phyloP scores from a whole-genome alignment of 805 yeast genomes.

The Starmerella roubikii region DNA sequence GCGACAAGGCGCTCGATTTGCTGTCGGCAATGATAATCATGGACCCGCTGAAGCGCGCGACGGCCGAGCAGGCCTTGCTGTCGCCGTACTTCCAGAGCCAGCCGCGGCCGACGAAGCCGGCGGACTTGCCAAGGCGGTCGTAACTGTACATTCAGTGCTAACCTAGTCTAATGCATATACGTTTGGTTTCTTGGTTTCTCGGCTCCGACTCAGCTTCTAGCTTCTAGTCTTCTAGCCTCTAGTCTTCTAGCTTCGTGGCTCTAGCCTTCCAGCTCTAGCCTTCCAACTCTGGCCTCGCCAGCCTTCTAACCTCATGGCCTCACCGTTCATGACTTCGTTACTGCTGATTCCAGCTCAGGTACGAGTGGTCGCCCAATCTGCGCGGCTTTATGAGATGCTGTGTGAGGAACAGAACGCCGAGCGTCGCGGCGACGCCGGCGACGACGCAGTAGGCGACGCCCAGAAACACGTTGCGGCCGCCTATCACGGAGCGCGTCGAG shows the following conservation, averaged over 20 bases:
- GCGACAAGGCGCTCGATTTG: slow-evolving; percentile 66
- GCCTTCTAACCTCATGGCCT: too few species aligned
- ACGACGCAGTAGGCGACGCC: slow-evolving; percentile 78
- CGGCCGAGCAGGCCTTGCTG: slow-evolving; percentile 47
- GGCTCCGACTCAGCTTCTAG: too few species aligned
- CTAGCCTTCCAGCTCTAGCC: too few species aligned
- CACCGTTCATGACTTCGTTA: too few species aligned
- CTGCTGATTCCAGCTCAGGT: slow-evolving; percentile 35
- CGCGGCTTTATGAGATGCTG: slow-evolving; percentile 80
- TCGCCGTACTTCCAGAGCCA: slow-evolving; percentile 56
- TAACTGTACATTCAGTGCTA: too few species aligned
- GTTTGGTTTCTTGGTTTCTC: too few species aligned
- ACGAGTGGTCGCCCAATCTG: slow-evolving; percentile 69
- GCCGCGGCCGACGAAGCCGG: slow-evolving; percentile 62
- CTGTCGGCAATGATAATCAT: slow-evolving; percentile 57
- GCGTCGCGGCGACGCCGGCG: slow-evolving; percentile 59
- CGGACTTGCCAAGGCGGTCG: slow-evolving; percentile 39
- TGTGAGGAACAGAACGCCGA: slow-evolving; percentile 61
- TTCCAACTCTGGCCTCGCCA: too few species aligned
- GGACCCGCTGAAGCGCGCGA: slow-evolving; percentile 66
- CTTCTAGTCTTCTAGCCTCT: too few species aligned
- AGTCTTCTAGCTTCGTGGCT: too few species aligned
- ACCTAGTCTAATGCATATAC: too few species aligned
- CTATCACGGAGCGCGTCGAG: slow-evolving; percentile 69
- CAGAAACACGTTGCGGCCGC: slow-evolving; percentile 73